Evolutionary conservation across 371 early-diverging fungal species (phyloP), one percentile per base, ranked within the genome.

Genomic region (Mucor irregularis): DNA sequence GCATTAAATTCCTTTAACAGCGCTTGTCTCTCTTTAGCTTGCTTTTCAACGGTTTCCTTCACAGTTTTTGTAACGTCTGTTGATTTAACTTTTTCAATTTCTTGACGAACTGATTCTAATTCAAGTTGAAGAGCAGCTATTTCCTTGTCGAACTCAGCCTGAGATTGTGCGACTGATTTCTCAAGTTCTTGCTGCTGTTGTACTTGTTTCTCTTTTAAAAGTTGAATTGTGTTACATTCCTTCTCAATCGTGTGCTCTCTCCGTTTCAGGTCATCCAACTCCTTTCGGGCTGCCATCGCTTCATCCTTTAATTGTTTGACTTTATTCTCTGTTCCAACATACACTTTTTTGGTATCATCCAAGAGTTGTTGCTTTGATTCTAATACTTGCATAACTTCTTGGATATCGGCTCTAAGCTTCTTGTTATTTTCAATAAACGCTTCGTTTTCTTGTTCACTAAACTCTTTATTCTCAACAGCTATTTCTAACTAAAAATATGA

Each of bases 281-380:
- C 67, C 60, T 73, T 73, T 43, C 76, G 58, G 10, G 73, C 61
- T 5, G 49, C 56, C n/a, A 60, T 43, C 1, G 76, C 76, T 47
- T 73, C 71, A 8, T 68, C 66, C 33, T 71, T 70, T n/a, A 76
- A 51, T 16, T 56, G 53, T 34, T 73, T 76, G 8, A 73, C 73
- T 57, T 53, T 53, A 17, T 52, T 59, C 24, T 64, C 65, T 35
- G 50, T 62, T 14, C 29, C 42, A 6, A 56, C 42, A 4, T 68
- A 73, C 2, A 61, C 28, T 44, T 61, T 55, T 28, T 71, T 73
- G 35, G 65, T 73, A n/a, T 53, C 38, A 28, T 73, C 66, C 30
- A 76, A 40, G n/a, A 66, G 38, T 30, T 69, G 63, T 50, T 76
- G 76, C 49, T 76, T 76, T 2, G 61, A 51, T 50, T 70, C 71